Evolutionary conservation across 2,329 filamentous ascomycete genomes (phyloP), one percentile per base, ranked within the genome.

Genomic region (Stagonosporopsis vannaccii): DNA sequence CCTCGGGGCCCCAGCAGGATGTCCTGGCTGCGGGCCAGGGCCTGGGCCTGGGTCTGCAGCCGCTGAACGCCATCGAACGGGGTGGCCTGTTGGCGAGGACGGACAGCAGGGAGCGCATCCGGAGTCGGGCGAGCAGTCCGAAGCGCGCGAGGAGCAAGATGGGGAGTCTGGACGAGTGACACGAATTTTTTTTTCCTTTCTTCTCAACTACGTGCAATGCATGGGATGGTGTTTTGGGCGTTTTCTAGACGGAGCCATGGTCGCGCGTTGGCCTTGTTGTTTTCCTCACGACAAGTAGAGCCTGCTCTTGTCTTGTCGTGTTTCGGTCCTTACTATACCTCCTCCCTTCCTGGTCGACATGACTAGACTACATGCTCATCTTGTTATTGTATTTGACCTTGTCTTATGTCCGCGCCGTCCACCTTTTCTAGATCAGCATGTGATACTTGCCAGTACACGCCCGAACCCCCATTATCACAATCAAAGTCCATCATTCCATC

Each of bases 71-170:
- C 12, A 71, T 72, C 50, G 84, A 85, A 51, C 77, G 92, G 35
- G 87, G 85, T 42, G 93, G 93, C 1, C 74, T 97, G 61, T 87
- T 91, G 50, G 85, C 92, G 2, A 82, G 94, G 63, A 96, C 91
- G 0, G 94, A 97, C 72, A 96, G 92, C 72, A 83, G 92, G 49
- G 95, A 98, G 71, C 83, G 91, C 55, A 77, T 97, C 9, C 85
- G 73, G 79, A 81, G 79, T 66, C 67, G 80, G 15, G 71, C 77
- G 46, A 78, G 73, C 19, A 82, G 80, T 66, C 84, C 84, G 12
- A 81, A 79, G 47, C 58, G 60, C 5, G 47, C 26, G 40, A 49
- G 58, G 46, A 53, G 50, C 15, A 58, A 50, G n/a, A 62, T 66
- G 59, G 54, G 47, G 15, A 61, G 56, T 52, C 22, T 67, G 40